A percentile compares a stretch with the other conserved stretches of the same genome.
These are phyloP conservation scores for Candida tunisiensis DNA, from an alignment of 1,139 yeast genomes.

Conservation along the genomic window DNA sequence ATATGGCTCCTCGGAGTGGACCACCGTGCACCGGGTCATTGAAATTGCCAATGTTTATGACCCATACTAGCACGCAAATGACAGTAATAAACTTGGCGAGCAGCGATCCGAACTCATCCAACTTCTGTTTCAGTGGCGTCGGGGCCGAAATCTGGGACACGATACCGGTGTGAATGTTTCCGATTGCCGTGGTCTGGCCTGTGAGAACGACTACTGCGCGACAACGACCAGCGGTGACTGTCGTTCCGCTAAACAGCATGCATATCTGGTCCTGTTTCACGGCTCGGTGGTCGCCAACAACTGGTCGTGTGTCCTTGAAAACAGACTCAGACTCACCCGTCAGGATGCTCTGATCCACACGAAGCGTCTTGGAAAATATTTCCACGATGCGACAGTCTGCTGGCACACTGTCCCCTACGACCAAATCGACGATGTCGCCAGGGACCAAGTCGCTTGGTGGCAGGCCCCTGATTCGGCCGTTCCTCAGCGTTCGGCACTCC, in stretches of 20 bases:
- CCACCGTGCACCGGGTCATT: no score
- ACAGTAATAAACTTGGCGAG: constrained; percentile 57
- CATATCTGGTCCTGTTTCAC: constrained; percentile 64
- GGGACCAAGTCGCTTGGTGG: constrained; percentile 61
- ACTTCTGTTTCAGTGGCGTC: constrained; percentile 18
- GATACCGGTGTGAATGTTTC: no score
- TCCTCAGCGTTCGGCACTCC: constrained; percentile 50
- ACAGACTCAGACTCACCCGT: constrained; percentile 75
- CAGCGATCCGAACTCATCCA: constrained; percentile 24
- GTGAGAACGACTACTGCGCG: constrained; percentile 49
- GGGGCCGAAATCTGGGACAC: constrained; percentile 17
- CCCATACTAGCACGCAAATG: no score
- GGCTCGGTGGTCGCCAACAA: no score
- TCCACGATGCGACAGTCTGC: constrained; percentile 55
- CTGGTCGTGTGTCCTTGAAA: no score
- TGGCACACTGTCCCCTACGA: constrained; percentile 67
- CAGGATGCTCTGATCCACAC: constrained; percentile 64
- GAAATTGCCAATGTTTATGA: no score
- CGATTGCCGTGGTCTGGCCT: constrained; percentile 61
- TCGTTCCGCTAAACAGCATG: constrained; percentile 55
- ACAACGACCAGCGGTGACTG: constrained; percentile 67
- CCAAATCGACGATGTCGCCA: constrained; percentile 51
- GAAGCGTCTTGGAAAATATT: constrained; percentile 36
- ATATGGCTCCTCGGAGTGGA: constrained; percentile 50
- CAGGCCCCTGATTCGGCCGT: constrained; percentile 41